Evolutionary conservation across 257 asterid genomes (phyloP), one percentile per base, ranked within the genome.

Genomic region (Verbascum thapsus): DNA sequence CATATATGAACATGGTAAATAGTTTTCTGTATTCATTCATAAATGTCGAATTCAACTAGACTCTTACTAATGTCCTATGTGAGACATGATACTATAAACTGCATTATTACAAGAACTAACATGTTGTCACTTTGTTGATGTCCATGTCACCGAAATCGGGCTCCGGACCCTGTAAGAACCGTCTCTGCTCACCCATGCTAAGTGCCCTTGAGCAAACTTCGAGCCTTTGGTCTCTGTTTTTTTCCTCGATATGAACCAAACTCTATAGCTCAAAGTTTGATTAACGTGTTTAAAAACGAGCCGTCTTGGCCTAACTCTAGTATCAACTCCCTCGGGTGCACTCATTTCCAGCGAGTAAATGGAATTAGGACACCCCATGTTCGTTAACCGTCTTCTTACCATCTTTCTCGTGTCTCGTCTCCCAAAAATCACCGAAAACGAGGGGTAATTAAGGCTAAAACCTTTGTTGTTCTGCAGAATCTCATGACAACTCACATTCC

Each of bases 131-230:
- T 80, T 69, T 61, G 63, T 74, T 32, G 79, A 70, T 60, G 73
- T 67, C 96, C 98, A 89, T 64, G 96, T 78, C 56, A 89, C 95
- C 62, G 97, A 83, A 65, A 92, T 72, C 17, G 98, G 96, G 75
- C 98, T 88, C 66, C 74, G 82, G 23, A 88, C 95, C 80, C 72
- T 69, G 78, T 74, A 62, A 16, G 76, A 63, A 55, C 75, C 70
- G 41, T 67, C 72, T 22, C 75, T 57, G 13, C 74, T 81, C 82
- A 88, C 82, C 98, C 98, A 92, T 9, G 84, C 74, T 82, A 92
- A 69, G 35, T 79, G 68, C 75, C 98, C 98, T 69, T 89, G 75
- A 47, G 74, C 74, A 23, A 64, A 82, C 69, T 63, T 53, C 37
- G 68, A 8, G 20, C n/a, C 61, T 20, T 71, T 78, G 6, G 18